Evolutionary conservation across 2,329 filamentous ascomycete species (phyloP).

Genomic region (Blastomyces emzantsi): DNA sequence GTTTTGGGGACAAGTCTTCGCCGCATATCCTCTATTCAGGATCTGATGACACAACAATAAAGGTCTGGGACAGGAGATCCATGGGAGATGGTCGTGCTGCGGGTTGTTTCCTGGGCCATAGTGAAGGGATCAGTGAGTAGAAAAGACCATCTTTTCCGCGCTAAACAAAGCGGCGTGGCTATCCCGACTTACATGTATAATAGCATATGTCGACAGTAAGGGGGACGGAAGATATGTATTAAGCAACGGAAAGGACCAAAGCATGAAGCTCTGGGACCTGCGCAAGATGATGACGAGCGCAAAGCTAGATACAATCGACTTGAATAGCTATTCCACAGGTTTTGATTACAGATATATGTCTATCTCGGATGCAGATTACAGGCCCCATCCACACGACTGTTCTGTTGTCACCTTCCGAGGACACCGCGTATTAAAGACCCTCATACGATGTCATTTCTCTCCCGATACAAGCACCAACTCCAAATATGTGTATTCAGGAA

Average conservation of each 20-base stretch:
- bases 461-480: conserved; percentile 78
- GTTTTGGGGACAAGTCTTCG: conserved; percentile 79
- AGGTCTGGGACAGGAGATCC: conserved; percentile 85
- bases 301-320: conserved; percentile 45
- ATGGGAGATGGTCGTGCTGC: conserved; percentile 54
- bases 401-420: conserved; percentile 89
- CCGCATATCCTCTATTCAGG: conserved; percentile 95
- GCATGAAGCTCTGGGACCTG: conserved; percentile 94
- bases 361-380: conserved; percentile 47
- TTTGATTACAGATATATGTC: conserved; percentile 55
- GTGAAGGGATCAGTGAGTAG: conserved; percentile 30
- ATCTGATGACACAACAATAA: conserved; percentile 86
- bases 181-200: not conserved
- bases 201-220: conserved; percentile 68
- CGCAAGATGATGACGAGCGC: conserved; percentile 75
- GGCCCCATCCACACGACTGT: conserved; percentile 72
- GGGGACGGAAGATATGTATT: conserved; percentile 83
- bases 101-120: conserved; percentile 57
- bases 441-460: conserved; percentile 93
- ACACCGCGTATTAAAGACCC: conserved; percentile 76
- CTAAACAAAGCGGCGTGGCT: not conserved
- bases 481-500: conserved; percentile 87
- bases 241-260: conserved; percentile 92
- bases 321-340: conserved; percentile 45
- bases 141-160: not conserved